Percentiles rank a stretch among this genome's conserved stretches.
Conservation (phyloP, 768 basidiomycete species). For the Pulveroboletus frians region DNA sequence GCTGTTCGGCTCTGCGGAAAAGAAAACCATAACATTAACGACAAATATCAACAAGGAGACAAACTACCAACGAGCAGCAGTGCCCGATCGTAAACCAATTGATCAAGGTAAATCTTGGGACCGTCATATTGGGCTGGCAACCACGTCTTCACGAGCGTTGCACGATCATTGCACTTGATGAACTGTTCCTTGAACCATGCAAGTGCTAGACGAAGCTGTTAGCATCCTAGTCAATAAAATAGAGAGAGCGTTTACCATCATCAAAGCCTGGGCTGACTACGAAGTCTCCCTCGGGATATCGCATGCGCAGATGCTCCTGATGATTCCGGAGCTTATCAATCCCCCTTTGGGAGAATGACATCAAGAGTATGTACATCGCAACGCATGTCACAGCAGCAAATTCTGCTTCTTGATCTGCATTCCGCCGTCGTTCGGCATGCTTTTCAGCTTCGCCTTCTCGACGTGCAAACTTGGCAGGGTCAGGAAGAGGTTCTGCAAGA, state of each 20-base stretch:
- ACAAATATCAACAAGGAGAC: neutral
- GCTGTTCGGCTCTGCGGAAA: conserved; percentile 77
- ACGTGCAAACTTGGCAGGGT: conserved; percentile 68
- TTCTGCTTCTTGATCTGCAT: conserved; percentile 75
- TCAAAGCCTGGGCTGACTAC: conserved; percentile 76
- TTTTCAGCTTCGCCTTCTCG: conserved; percentile 70
- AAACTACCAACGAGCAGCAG: conserved; percentile 63
- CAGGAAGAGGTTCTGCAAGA: conserved; percentile 66
- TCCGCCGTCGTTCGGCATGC: conserved; percentile 61
- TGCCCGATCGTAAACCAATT: conserved; percentile 90
- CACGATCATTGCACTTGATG: conserved; percentile 90
- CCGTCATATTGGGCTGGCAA: conserved; percentile 78
- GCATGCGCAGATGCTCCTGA: conserved; percentile 80
- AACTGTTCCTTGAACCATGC: conserved; percentile 93
- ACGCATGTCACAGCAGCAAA: conserved; percentile 82
- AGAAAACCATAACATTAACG: neutral
- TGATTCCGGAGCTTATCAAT: conserved; percentile 76
- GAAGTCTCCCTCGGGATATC: conserved; percentile 69
- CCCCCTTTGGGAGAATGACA: conserved; percentile 91
- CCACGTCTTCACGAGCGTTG: conserved; percentile 85
- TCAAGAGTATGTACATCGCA: conserved; percentile 84
- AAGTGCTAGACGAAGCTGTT: conserved; percentile 43
- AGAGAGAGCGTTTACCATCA: conserved; percentile 47
- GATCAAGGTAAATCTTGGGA: conserved; percentile 80
- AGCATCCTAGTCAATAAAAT: conserved; percentile 7